Conservation (phyloP, 345 rosid genomes). For the Citrus australasica region DNA sequence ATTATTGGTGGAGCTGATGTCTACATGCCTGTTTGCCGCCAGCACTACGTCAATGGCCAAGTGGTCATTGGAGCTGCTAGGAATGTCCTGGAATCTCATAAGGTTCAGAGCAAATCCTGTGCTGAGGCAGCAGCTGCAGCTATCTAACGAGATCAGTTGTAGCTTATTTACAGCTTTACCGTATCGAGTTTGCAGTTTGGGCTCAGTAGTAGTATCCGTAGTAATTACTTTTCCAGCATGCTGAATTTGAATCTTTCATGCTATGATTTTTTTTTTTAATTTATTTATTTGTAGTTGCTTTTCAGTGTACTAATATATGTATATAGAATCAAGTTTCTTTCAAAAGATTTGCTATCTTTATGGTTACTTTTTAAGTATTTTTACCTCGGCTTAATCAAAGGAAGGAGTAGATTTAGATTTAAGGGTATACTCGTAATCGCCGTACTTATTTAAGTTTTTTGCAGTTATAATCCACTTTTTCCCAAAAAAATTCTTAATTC, state of each 20-base stretch:
- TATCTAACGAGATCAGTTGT: neutral
- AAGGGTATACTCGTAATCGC: no score
- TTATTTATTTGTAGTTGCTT: neutral
- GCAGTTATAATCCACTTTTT: no score
- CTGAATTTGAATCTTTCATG: neutral
- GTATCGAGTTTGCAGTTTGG: no score
- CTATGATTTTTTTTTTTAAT: neutral
- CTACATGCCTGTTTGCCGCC: slow-evolving; percentile 92
- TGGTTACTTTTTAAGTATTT: no score
- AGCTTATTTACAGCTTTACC: neutral
- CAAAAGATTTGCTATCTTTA: neutral
- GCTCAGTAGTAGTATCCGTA: neutral
- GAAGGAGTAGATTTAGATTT: no score
- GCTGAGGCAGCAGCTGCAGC: slow-evolving; percentile 31
- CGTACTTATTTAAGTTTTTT: no score
- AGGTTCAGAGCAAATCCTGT: slow-evolving; percentile 20
- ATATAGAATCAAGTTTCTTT: neutral
- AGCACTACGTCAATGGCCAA: slow-evolving; percentile 59
- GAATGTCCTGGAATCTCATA: slow-evolving; percentile 26
- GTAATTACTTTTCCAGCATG: neutral
- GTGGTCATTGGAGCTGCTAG: slow-evolving; percentile 35
- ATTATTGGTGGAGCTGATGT: slow-evolving; percentile 75
- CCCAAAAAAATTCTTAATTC: no score
- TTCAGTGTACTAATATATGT: neutral
- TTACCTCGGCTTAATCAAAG: no score